These are phyloP conservation scores for Coniochaeta sp. DNA, from an alignment of 2,329 filamentous ascomycete species.

Conservation along the genomic window DNA sequence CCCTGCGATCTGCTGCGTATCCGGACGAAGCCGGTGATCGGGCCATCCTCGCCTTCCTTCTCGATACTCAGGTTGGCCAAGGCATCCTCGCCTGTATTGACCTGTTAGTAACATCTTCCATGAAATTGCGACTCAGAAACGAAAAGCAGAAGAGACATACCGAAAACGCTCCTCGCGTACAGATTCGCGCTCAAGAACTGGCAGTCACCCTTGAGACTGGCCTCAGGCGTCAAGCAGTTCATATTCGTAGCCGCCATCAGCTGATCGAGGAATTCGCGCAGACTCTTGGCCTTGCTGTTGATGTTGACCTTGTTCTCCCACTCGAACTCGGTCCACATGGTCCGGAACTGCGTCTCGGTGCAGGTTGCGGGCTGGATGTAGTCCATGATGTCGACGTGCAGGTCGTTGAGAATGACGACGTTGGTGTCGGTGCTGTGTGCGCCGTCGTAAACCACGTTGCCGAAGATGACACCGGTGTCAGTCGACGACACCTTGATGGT, in stretches of 20 bases:
- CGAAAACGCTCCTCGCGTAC: slow-evolving; percentile 94
- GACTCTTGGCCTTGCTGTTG: slow-evolving; percentile 88
- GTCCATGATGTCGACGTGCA: slow-evolving; percentile 99
- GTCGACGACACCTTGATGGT: slow-evolving; percentile 98
- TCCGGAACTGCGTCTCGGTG: slow-evolving; percentile 96
- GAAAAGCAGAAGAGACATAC: slow-evolving; percentile 52
- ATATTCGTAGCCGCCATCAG: slow-evolving; percentile 98
- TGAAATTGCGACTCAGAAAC: neutral
- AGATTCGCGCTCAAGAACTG: slow-evolving; percentile 96
- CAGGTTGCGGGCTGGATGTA: slow-evolving; percentile 97
- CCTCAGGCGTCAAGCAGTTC: slow-evolving; percentile 94
- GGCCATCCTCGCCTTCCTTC: slow-evolving; percentile 90
- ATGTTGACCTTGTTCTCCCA: slow-evolving; percentile 99
- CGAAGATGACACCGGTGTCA: slow-evolving; percentile 97
- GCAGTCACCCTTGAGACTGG: slow-evolving; percentile 92
- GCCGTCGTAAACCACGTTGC: slow-evolving; percentile 96
- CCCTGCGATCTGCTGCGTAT: slow-evolving; percentile 97
- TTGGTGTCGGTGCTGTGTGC: slow-evolving; percentile 87
- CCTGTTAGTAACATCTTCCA: slow-evolving; percentile 7
- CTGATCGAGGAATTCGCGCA: slow-evolving; percentile 87
- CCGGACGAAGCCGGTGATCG: slow-evolving; percentile 93
- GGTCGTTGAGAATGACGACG: slow-evolving; percentile 94
- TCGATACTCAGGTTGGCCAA: slow-evolving; percentile 96
- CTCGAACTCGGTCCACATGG: slow-evolving; percentile 99
- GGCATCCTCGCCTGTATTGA: slow-evolving; percentile 81